Percentiles rank a stretch among this genome's conserved stretches.
phyloP scores from a whole-genome alignment of 345 rosid species.

The Aurinia saxatilis region DNA sequence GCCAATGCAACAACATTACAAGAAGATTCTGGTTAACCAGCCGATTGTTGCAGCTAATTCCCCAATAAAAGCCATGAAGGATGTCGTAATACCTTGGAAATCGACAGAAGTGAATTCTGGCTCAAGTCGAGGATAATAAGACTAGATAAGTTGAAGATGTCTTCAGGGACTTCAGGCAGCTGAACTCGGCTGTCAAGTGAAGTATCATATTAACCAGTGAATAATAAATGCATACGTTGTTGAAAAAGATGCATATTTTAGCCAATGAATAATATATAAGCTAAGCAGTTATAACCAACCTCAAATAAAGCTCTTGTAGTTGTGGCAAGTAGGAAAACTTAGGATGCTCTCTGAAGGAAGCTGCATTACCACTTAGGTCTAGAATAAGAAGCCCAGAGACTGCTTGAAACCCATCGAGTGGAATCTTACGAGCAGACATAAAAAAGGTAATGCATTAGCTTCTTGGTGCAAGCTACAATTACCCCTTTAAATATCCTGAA shows the following conservation, averaged over 20 bases:
- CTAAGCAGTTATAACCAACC: slow-evolving; percentile 46
- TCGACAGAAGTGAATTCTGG: slow-evolving; percentile 64
- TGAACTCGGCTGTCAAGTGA: slow-evolving; percentile 54
- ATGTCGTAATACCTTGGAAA: slow-evolving; percentile 48
- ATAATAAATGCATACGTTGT: too few relatives aligned
- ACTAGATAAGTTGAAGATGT: slow-evolving; percentile 49
- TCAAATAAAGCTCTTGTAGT: slow-evolving; percentile 78
- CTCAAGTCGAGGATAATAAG: slow-evolving; percentile 69
- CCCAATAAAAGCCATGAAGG: background rate
- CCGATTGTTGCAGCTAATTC: slow-evolving; percentile 2
- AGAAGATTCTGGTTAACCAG: background rate
- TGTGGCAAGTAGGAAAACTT: slow-evolving; percentile 57
- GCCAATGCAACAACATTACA: background rate
- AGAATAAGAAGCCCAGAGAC: slow-evolving; percentile 64
- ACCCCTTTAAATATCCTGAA: background rate
- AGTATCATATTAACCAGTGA: background rate
- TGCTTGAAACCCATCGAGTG: slow-evolving; percentile 64
- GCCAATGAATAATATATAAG: background rate
- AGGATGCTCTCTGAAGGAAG: slow-evolving; percentile 47
- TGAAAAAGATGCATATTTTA: background rate
- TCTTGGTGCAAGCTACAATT: background rate
- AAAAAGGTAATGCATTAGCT: slow-evolving; percentile 17
- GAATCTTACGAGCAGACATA: slow-evolving; percentile 54
- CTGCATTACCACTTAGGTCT: slow-evolving; percentile 71
- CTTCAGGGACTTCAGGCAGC: slow-evolving; percentile 59